A percentile compares a stretch with the other conserved stretches of the same genome.
These are phyloP conservation scores for Clitopilus passeckerianus DNA, from an alignment of 768 basidiomycete species.

Conservation along the genomic window DNA sequence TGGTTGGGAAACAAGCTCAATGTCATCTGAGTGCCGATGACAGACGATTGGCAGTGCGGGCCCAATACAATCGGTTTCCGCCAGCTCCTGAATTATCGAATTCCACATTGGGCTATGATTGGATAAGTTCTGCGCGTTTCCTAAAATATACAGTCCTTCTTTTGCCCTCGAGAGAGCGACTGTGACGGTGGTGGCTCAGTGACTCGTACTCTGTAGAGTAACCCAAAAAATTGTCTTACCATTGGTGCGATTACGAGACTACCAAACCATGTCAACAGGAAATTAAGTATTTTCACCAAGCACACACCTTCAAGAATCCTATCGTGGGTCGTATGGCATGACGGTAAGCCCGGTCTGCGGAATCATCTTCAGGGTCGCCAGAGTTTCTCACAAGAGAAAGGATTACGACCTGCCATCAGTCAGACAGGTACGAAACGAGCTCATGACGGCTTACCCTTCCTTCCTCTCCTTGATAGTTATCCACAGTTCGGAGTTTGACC, in stretches of 20 bases:
- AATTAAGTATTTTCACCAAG: background rate
- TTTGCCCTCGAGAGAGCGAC: slow-evolving; percentile 73
- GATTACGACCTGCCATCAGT: slow-evolving; percentile 50
- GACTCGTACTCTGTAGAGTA: no score
- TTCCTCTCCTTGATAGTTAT: slow-evolving; percentile 78
- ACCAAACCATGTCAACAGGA: background rate
- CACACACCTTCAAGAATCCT: slow-evolving; percentile 65
- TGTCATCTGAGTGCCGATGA: slow-evolving; percentile 42
- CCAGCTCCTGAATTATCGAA: slow-evolving; percentile 52
- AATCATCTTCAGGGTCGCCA: slow-evolving; percentile 33
- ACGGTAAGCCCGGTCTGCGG: slow-evolving; percentile 2
- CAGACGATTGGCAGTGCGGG: slow-evolving; percentile 53
- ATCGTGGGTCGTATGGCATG: slow-evolving; percentile 38
- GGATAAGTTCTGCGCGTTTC: slow-evolving; percentile 54
- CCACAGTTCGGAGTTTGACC: slow-evolving; percentile 70
- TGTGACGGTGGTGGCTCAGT: slow-evolving; percentile 5
- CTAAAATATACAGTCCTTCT: slow-evolving; percentile 70
- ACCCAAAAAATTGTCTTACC: slow-evolving; percentile 18
- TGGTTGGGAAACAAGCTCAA: slow-evolving; percentile 40
- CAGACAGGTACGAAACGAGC: background rate
- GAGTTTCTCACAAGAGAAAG: slow-evolving; percentile 72
- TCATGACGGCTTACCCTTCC: slow-evolving; percentile 33
- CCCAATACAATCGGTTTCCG: slow-evolving; percentile 40
- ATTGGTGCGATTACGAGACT: slow-evolving; percentile 56
- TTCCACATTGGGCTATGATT: slow-evolving; percentile 54